Evolutionary conservation across 2,329 filamentous ascomycete genomes (phyloP).

Genomic region (Akanthomyces dipterigenus): DNA sequence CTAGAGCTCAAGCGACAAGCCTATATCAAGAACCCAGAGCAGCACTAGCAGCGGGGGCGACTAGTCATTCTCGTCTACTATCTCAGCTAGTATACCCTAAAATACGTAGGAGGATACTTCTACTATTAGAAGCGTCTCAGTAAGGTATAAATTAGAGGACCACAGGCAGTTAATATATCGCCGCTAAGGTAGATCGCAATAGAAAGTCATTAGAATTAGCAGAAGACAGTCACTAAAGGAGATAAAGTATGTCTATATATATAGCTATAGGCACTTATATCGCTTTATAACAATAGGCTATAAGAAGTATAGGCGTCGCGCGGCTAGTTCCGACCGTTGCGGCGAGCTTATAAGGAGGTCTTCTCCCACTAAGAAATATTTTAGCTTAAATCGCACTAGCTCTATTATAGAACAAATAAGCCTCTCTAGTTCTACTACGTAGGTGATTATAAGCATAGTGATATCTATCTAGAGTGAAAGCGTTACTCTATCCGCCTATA

Average conservation of each 20-base stretch:
- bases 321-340: background rate
- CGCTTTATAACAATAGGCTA: background rate
- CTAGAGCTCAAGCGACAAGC: background rate
- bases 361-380: background rate
- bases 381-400: background rate
- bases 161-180: background rate
- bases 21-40: background rate
- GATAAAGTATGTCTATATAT: background rate
- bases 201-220: background rate
- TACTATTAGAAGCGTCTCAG: background rate
- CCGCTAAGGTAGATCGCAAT: background rate
- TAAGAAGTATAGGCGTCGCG: background rate
- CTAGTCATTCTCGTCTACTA: background rate
- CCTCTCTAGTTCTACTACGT: background rate
- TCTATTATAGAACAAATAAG: background rate
- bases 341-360: background rate
- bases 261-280: background rate
- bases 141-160: background rate
- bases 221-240: background rate
- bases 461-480: background rate
- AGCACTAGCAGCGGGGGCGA: background rate
- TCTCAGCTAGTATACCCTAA: background rate
- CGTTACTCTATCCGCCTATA: background rate
- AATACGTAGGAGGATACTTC: background rate
- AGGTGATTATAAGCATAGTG: background rate